phyloP scores from a whole-genome alignment of 2,329 filamentous ascomycete genomes.

The Penicillium sp. region DNA sequence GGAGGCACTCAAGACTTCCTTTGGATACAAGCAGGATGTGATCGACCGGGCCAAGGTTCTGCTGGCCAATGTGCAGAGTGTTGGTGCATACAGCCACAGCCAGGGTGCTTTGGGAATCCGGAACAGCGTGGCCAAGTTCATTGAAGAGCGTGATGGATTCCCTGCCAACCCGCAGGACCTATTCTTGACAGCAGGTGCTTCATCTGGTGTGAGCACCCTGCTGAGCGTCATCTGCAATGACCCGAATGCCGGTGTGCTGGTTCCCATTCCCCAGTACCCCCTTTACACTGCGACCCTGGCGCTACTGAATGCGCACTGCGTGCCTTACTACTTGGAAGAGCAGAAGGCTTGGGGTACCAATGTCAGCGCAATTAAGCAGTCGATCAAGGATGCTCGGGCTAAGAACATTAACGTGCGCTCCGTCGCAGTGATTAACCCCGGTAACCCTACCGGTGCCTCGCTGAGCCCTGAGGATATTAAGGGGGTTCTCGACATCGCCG shows the following conservation, averaged over 20 bases:
- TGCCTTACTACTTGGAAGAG: conserved; percentile 94
- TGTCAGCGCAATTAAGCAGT: conserved; percentile 69
- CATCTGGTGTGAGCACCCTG: conserved; percentile 90
- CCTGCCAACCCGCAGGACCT: conserved; percentile 76
- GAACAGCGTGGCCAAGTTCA: conserved; percentile 86
- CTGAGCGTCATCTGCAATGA: conserved; percentile 82
- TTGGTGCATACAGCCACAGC: conserved; percentile 95
- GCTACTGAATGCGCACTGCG: conserved; percentile 78
- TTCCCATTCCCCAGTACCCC: conserved; percentile 96
- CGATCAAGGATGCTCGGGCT: conserved; percentile 71
- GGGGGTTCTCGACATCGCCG: conserved; percentile 81
- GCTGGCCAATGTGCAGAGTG: conserved; percentile 79
- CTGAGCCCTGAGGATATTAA: conserved; percentile 76
- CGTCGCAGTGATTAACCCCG: conserved; percentile 97
- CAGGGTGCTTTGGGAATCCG: conserved; percentile 84
- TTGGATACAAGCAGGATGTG: conserved; percentile 90
- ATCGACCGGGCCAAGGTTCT: conserved; percentile 79
- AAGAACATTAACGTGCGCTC: conserved; percentile 84
- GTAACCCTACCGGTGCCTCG: conserved; percentile 92
- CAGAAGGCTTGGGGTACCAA: conserved; percentile 83
- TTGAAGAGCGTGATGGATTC: conserved; percentile 89
- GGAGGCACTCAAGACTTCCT: conserved; percentile 68
- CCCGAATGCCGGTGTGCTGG: conserved; percentile 76
- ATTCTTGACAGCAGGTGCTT: conserved; percentile 89
- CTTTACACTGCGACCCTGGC: conserved; percentile 93